A percentile compares a stretch with the other conserved stretches of the same genome.
Conservation (phyloP, 2,329 filamentous ascomycete genomes). For the Nigrospora osmanthi region DNA sequence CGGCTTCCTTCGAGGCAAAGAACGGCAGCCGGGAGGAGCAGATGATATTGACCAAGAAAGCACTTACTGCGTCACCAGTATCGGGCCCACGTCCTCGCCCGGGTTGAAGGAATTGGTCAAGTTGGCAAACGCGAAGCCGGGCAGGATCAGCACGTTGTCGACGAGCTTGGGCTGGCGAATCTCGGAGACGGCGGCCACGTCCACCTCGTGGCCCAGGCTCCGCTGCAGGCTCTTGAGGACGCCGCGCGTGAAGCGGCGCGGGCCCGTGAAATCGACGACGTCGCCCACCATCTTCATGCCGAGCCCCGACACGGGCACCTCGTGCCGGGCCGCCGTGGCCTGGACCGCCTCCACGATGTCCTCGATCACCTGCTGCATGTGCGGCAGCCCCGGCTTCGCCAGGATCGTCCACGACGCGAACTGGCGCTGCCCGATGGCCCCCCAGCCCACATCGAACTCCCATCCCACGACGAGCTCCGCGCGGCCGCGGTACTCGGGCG, state of each 20-base stretch:
- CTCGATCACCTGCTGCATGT: conserved; percentile 9
- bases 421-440: conserved; percentile 6
- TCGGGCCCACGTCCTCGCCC: too few species aligned
- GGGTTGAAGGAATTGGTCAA: too few species aligned
- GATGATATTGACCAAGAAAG: too few species aligned
- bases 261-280: conserved; percentile 9
- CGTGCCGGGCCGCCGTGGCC: background rate
- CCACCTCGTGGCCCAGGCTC: background rate
- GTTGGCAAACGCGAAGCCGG: conserved; percentile 10
- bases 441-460: conserved; percentile 17
- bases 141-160: conserved; percentile 11
- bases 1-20: too few species aligned
- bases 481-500: conserved; percentile 6
- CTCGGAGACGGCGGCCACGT: conserved; percentile 1
- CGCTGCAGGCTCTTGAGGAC: conserved; percentile 4
- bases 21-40: too few species aligned
- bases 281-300: conserved; percentile 6
- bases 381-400: background rate
- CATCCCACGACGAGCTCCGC: conserved; percentile 15
- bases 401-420: conserved; percentile 3
- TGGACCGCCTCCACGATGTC: conserved; percentile 8
- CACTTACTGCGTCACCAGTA: too few species aligned
- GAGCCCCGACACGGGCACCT: conserved; percentile 3
- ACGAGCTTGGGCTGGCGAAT: conserved; percentile 10
- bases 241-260: conserved; percentile 5